These are phyloP conservation scores for Canariomyces notabilis DNA, from an alignment of 2,329 filamentous ascomycete genomes.

Conservation along the genomic window DNA sequence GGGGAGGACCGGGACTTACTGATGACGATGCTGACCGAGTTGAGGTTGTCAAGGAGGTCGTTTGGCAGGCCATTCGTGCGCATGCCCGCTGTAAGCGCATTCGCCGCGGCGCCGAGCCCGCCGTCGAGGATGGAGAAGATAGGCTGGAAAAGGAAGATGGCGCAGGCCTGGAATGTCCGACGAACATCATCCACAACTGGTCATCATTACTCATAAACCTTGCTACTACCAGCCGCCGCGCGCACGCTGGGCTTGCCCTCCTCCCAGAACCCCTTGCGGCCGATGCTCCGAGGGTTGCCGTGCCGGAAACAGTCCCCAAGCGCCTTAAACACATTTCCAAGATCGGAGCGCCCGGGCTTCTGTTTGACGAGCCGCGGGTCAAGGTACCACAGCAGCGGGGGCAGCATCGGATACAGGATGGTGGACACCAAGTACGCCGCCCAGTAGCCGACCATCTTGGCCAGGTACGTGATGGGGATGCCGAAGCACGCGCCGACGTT, in stretches of 20 bases:
- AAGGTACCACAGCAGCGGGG: conserved; percentile 37
- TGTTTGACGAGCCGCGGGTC: conserved; percentile 37
- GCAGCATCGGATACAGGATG: conserved; percentile 28
- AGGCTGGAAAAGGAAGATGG: conserved; percentile 50
- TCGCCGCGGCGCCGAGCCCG: conserved; percentile 40
- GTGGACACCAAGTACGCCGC: conserved; percentile 34
- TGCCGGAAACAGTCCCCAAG: conserved; percentile 35
- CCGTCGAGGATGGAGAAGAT: conserved; percentile 38
- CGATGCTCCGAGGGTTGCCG: conserved; percentile 33
- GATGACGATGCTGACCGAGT: conserved; percentile 43
- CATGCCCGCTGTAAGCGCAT: conserved; percentile 42
- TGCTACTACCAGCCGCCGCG: conserved; percentile 36
- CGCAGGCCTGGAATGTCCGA: conserved; percentile 52
- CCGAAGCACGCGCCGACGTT: conserved; percentile 48
- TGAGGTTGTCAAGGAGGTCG: conserved; percentile 45
- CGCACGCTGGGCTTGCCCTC: conserved; percentile 51
- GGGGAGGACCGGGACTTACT: conserved; percentile 12
- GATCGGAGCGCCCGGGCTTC: conserved; percentile 40
- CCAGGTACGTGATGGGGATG: conserved; percentile 47
- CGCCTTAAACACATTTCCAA: conserved; percentile 38
- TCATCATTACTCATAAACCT: conserved; percentile 53
- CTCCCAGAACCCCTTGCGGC: conserved; percentile 51
- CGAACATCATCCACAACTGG: conserved; percentile 51
- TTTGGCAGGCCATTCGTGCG: conserved; percentile 44
- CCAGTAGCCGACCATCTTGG: conserved; percentile 47